Base-by-base conservation (phyloP, 768 basidiomycete species). In the Xerocomus potaroensis region DNA sequence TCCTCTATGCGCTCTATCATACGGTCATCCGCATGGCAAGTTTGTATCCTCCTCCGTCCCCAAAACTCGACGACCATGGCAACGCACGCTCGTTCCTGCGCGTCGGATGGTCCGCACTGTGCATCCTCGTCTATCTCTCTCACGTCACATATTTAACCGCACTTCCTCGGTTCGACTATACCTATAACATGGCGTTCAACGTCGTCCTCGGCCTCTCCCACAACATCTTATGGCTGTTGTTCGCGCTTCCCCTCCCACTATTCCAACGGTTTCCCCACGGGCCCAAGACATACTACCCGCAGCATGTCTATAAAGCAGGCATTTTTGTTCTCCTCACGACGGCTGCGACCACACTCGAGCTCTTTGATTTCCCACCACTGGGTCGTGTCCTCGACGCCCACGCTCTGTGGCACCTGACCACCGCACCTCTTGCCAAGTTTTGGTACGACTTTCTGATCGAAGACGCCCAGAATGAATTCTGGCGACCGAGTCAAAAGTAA, bases 141-240 rank as follows among this genome's bases (percentile, higher is more conserved):
- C 95, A 98, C 61, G 68, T 92, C 56, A 75, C 82, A 11, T 97
- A 97, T 69, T 74, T 97, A 34, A 75, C 75, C 36, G 62, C 83
- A 12, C 76, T 83, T 36, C 83, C 84, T 22, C 81, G 84, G 42
- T 96, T 95, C 69, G 85, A 94, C 69, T 98, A 99, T 64, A 69
- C 84, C 7, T 99, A 96, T 73, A 97, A 98, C 73, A 89, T 95
- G 67, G 62, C 72, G 0, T 91, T 90, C 73, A 93, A 91, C 67
- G 67, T 93, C 57, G 53, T 69, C 46, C 54, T 97, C 48, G 95
- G 91, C 2, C 55, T 92, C 27, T 49, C 71, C 1, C 93, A 97
- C 67, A 92, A 95, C 63, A 30, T 78, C 22, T 64, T 95, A 14
- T 98, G 96, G 95, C 60, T 84, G 24, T 44, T 78, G 11, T 98